Base-by-base conservation (phyloP, 768 basidiomycete genomes). In the Suillus fuscotomentosus region DNA sequence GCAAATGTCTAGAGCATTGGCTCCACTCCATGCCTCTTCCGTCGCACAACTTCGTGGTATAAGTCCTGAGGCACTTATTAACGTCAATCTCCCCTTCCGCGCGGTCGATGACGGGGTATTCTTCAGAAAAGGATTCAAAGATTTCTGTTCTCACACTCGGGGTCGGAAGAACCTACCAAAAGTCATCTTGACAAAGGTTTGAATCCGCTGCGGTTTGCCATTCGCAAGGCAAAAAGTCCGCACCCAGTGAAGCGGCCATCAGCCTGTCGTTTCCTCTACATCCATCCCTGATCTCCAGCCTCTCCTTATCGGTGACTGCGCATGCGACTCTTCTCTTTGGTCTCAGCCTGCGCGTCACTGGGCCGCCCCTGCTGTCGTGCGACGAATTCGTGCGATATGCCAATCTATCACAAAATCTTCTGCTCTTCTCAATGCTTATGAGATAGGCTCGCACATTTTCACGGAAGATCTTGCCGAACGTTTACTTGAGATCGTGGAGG, bases 281-380 rank as follows among this genome's bases (percentile, higher is more conserved):
- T 9, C 67, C 55, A 66, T 70, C 17, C 51, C 74, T n/a, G 71
- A 70, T 55, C 70, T 75, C 27, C 90, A 93, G 65, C 88, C 90
- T 1, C 78, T 93, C 62, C 86, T 93, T 65, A 89, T 93, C 57
- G 91, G 91, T 8, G 91, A 93, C 73, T 86, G 85, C 56, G 81
- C 83, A 27, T 83, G 79, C 64, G 88, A 92, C 67, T 85, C 88
- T 13, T 80, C 86, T 57, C 80, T 86, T 11, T 90, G 89, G 89
- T 82, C 86, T 0, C 69, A 77, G 3, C 79, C 86, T 15, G 83
- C 84, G 2, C 88, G 86, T 6, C 72, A 82, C 6, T 93, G 91
- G 91, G 84, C 83, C 1, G 77, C 87, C 0, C 69, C 82, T 0
- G 85, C 82, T 45, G 86, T 87, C 63, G 84, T 86, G 45, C 85